These are phyloP conservation scores for Podospora pseudoanserina DNA, from an alignment of 495 filamentous ascomycete genomes.

Conservation along the genomic window DNA sequence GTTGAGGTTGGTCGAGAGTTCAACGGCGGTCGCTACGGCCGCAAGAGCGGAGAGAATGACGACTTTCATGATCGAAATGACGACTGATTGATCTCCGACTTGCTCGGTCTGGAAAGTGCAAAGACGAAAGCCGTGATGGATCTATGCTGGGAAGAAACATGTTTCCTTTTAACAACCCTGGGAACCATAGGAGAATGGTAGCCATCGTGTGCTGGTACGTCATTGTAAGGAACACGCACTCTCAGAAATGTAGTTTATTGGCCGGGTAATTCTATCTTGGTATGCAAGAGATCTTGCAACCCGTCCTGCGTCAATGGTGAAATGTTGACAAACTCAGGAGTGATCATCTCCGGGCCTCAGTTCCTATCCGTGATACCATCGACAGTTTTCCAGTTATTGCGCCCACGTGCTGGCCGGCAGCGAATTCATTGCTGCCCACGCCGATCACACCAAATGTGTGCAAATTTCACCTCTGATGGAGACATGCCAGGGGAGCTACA, in stretches of 20 bases:
- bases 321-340: neutral
- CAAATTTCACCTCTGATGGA: neutral
- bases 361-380: neutral
- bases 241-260: neutral
- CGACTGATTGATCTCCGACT: neutral
- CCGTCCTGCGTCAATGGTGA: neutral
- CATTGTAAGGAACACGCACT: neutral
- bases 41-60: neutral
- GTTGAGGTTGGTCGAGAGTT: slow-evolving; percentile 47
- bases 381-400: neutral
- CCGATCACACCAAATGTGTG: neutral
- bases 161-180: neutral
- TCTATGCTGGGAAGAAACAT: neutral
- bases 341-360: neutral
- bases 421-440: neutral
- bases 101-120: neutral
- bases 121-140: neutral
- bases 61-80: neutral
- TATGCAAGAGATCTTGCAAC: neutral
- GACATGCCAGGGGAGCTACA: neutral
- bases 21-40: neutral
- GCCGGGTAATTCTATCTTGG: neutral
- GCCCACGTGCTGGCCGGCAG: neutral
- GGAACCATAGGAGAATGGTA: too few species aligned
- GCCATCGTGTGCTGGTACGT: neutral